Conservation (phyloP, 2,329 filamentous ascomycete genomes). For the Botryotinia calthae region DNA sequence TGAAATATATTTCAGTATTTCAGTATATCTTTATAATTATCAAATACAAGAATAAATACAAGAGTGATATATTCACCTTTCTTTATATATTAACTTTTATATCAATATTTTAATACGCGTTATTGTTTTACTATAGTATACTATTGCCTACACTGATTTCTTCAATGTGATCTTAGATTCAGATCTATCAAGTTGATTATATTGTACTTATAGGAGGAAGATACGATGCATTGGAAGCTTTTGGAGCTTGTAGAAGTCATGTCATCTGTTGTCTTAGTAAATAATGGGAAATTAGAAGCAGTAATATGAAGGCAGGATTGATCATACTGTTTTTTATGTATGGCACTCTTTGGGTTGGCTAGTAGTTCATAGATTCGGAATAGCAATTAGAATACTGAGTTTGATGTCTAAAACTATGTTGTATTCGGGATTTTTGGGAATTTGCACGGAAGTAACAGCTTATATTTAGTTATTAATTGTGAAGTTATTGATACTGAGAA, state of each 20-base stretch:
- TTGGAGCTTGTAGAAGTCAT: not conserved
- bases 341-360: not conserved
- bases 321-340: not conserved
- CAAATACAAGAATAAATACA: no score
- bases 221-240: not conserved
- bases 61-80: no score
- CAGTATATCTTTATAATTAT: no score
- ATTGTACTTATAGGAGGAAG: not conserved
- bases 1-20: no score
- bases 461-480: no score
- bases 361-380: not conserved
- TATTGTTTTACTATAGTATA: no score
- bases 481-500: not conserved
- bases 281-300: not conserved
- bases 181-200: not conserved
- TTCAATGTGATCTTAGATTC: not conserved
- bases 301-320: not conserved
- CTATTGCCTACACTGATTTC: no score
- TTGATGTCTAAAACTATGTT: not conserved
- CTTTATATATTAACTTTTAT: no score
- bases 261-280: not conserved
- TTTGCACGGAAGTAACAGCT: no score
- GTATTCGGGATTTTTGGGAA: accelerated
- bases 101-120: no score
- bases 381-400: not conserved